These are phyloP conservation scores for Fusarium pseudograminearum DNA, from an alignment of 2,329 filamentous ascomycete species.

Conservation along the genomic window DNA sequence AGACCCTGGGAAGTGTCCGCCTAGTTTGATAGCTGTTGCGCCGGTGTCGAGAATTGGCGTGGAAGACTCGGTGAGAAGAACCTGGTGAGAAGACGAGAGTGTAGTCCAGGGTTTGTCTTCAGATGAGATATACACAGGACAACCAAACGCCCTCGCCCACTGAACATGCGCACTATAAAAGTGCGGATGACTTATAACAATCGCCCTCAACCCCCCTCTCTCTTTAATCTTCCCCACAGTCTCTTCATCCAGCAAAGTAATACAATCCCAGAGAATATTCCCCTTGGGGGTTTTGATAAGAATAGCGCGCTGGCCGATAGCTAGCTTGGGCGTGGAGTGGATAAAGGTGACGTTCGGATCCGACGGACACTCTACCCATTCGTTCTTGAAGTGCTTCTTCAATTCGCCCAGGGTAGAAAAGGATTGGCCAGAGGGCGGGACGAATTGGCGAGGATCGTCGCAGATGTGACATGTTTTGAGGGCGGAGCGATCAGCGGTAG, in stretches of 20 bases:
- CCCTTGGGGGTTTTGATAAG: slow-evolving; percentile 73
- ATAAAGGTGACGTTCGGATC: slow-evolving; percentile 62
- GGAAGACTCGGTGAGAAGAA: slow-evolving; percentile 59
- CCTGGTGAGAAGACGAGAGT: slow-evolving; percentile 57
- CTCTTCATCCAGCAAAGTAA: slow-evolving; percentile 74
- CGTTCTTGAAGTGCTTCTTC: slow-evolving; percentile 62
- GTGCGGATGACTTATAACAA: slow-evolving; percentile 84
- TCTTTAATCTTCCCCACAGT: slow-evolving; percentile 69
- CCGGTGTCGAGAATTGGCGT: slow-evolving; percentile 60
- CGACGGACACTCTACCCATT: slow-evolving; percentile 60
- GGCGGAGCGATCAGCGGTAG: slow-evolving; percentile 56
- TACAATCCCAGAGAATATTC: slow-evolving; percentile 84
- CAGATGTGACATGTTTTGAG: slow-evolving; percentile 75
- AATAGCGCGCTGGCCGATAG: slow-evolving; percentile 80
- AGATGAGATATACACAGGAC: slow-evolving; percentile 74
- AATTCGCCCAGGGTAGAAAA: slow-evolving; percentile 71
- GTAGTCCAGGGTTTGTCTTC: slow-evolving; percentile 76
- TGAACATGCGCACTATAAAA: slow-evolving; percentile 82
- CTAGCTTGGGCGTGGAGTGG: slow-evolving; percentile 68
- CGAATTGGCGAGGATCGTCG: slow-evolving; percentile 79
- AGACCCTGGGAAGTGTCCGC: slow-evolving; percentile 84
- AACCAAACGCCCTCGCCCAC: slow-evolving; percentile 77
- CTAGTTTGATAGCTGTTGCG: slow-evolving; percentile 74
- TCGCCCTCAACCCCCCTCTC: slow-evolving; percentile 75
- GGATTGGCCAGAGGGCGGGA: slow-evolving; percentile 67